phyloP scores from a whole-genome alignment of 2,329 filamentous ascomycete species.

The Monosporascus sp. region DNA sequence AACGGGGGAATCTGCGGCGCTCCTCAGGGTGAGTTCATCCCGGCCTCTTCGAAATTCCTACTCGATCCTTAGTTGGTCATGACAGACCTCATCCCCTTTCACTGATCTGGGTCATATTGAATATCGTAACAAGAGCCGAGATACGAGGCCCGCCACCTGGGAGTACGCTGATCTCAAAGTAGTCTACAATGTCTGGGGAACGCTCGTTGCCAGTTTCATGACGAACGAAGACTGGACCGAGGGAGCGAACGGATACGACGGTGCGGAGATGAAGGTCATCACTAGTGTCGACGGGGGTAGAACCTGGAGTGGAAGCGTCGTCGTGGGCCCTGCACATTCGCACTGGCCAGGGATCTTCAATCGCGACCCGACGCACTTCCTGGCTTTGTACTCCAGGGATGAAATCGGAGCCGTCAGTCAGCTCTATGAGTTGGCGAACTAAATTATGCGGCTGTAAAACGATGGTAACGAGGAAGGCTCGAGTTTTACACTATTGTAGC shows the following conservation, averaged over 20 bases:
- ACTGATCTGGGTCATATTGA: too few relatives aligned
- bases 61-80: not conserved
- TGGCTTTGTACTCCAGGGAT: conserved; percentile 22
- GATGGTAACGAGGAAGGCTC: too few relatives aligned
- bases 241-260: conserved; percentile 11
- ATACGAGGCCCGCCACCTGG: too few relatives aligned
- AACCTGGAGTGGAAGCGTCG: conserved; percentile 20
- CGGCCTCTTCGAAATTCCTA: not conserved
- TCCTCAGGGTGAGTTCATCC: conserved; percentile 22
- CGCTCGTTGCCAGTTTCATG: conserved; percentile 37
- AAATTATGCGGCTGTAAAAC: not conserved
- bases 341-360: conserved; percentile 28
- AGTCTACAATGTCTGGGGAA: conserved; percentile 35
- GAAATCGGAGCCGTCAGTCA: conserved; percentile 21
- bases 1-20: conserved; percentile 31
- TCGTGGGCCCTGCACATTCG: conserved; percentile 18
- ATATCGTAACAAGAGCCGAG: too few relatives aligned
- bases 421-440: conserved; percentile 13
- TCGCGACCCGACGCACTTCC: conserved; percentile 18
- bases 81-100: too few relatives aligned
- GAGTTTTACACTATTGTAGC: too few relatives aligned
- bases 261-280: conserved; percentile 27
- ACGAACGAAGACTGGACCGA: conserved; percentile 34
- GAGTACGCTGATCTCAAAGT: not conserved
- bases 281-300: conserved; percentile 20